These are phyloP conservation scores for Cryptosporidium viatorum DNA, from an alignment of 169 alveolate genomes.

Conservation along the genomic window DNA sequence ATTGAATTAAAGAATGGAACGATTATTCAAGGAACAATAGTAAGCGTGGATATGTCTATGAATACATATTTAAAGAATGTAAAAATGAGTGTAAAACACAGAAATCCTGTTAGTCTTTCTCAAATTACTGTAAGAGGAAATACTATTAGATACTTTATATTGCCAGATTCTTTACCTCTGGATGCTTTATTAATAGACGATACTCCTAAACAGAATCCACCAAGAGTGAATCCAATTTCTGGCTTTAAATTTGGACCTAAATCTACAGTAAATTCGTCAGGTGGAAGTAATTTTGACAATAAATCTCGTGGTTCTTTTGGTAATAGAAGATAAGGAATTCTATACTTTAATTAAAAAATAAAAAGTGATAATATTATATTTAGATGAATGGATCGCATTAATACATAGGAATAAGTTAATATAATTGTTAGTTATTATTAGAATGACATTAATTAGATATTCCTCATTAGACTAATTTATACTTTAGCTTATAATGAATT, in stretches of 20 bases:
- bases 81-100: constrained; percentile 94
- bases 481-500: neutral
- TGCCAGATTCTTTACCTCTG: constrained; percentile 95
- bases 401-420: neutral
- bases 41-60: constrained; percentile 98
- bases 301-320: constrained; percentile 3
- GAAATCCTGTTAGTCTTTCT: constrained; percentile 92
- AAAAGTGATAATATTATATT: neutral
- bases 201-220: constrained; percentile 90
- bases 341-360: neutral
- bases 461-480: neutral
- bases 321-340: neutral
- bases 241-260: neutral
- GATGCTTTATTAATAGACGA: constrained; percentile 97
- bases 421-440: too few species aligned
- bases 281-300: neutral
- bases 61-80: constrained; percentile 98
- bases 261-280: neutral
- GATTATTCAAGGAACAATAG: constrained; percentile 94
- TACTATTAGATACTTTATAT: constrained; percentile 94
- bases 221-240: constrained; percentile 79
- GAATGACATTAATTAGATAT: neutral
- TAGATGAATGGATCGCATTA: neutral
- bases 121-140: constrained; percentile 94
- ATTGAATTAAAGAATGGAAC: constrained; percentile 98